Evolutionary conservation across 2,329 filamentous ascomycete species (phyloP), one percentile per base, ranked within the genome.

Genomic region (Tolypocladium endophyticum): DNA sequence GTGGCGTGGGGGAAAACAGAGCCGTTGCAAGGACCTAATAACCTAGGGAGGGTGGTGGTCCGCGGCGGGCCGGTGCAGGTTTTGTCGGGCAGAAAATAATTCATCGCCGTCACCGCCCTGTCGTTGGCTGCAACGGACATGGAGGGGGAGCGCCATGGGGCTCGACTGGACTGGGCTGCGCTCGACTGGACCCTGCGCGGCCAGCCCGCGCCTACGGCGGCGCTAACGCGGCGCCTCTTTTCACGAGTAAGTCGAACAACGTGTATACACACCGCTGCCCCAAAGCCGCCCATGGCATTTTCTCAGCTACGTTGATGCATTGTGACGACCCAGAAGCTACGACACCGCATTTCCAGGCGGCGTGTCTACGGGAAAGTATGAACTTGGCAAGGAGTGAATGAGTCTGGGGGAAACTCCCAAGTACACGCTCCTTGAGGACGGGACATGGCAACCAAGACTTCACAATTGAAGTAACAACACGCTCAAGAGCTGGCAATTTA

Each of bases 21-120:
- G 39, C 36, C 36, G 36, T 20, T 56, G 18, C 3, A 39, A 30
- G 47, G 47, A 53, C 28, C 38, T 7, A n/a, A 18, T 28, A n/a
- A n/a, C n/a, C n/a, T n/a, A n/a, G 35, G 53, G 57, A 62, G 28
- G 38, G 36, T 36, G 23, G 50, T 47, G 25, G 28, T 38, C n/a
- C 39, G 39, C 9, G 56, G 58, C 38, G 43, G 54, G 47, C 57
- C 55, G 28, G 36, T 54, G 59, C 63, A 64, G 62, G 61, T 65
- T 64, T 66, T 61, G 64, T 66, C 64, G 67, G 68, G 68, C 68
- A 69, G 67, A 70, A 70, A 70, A 69, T 63, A 64, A 65, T 65
- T 64, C 56, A 64, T 61, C 58, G 55, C 60, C 60, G 67, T 67
- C 68, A 70, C 68, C 68, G 68, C 68, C 67, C 62, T 60, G 59